phyloP scores from a whole-genome alignment of 345 rosid genomes.

The Euphorbia peplus region DNA sequence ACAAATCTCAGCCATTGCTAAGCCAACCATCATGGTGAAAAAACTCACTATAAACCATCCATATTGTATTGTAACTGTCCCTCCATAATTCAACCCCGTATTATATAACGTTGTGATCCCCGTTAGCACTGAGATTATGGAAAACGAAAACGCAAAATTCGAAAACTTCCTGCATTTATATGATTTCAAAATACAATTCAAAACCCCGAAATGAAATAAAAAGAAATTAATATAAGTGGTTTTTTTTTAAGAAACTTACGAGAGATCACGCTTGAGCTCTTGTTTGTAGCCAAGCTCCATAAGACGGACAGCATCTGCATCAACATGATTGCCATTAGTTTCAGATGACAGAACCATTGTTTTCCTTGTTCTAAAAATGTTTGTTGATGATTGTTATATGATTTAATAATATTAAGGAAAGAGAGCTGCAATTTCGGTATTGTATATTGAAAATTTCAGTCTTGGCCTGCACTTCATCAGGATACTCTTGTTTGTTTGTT shows the following conservation, averaged over 20 bases:
- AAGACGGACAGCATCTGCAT: constrained; percentile 71
- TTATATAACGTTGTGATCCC: constrained; percentile 85
- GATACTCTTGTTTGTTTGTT: neutral
- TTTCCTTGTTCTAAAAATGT: constrained; percentile 16
- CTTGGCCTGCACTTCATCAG: neutral
- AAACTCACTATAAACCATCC: constrained; percentile 85
- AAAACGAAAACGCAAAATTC: constrained; percentile 91
- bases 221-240: constrained; percentile 2
- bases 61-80: constrained; percentile 69
- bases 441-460: no score
- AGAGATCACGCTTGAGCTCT: constrained; percentile 94
- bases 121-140: constrained; percentile 80
- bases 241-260: constrained; percentile 64
- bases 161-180: constrained; percentile 83
- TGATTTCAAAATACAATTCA: constrained; percentile 8
- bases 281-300: constrained; percentile 94
- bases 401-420: neutral
- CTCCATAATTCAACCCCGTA: constrained; percentile 75
- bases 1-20: constrained; percentile 95
- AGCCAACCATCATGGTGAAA: constrained; percentile 84
- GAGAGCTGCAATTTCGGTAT: no score
- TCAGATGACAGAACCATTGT: constrained; percentile 31
- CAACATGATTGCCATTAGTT: constrained; percentile 25
- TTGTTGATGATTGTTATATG: neutral
- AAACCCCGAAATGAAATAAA: neutral